These are phyloP conservation scores for Arxiozyma heterogenica DNA, from an alignment of 1,139 yeast species.

Conservation along the genomic window DNA sequence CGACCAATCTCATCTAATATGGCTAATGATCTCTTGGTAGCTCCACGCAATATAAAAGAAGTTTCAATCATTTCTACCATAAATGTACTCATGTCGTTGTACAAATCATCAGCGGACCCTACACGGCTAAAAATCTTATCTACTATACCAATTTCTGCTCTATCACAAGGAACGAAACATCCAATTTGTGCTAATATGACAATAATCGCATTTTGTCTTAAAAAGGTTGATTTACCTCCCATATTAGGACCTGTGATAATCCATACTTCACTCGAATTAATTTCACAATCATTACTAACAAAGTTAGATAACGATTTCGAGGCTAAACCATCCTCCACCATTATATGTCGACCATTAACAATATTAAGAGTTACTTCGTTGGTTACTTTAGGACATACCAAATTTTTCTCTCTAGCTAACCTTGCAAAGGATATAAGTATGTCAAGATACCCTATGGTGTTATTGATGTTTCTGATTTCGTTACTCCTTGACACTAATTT, in stretches of 20 bases:
- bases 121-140: constrained; percentile 82
- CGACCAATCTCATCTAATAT: constrained; percentile 94
- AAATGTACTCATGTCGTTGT: constrained; percentile 79
- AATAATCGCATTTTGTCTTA: constrained; percentile 80
- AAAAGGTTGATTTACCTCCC: constrained; percentile 93
- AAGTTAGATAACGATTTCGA: constrained; percentile 38
- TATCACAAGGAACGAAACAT: constrained; percentile 71
- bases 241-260: constrained; percentile 91
- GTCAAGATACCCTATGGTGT: constrained; percentile 58
- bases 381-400: constrained; percentile 59
- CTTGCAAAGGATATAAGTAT: constrained; percentile 63
- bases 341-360: constrained; percentile 68
- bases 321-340: constrained; percentile 69
- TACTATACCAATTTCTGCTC: constrained; percentile 67
- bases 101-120: constrained; percentile 88
- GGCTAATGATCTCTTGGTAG: constrained; percentile 71
- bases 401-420: constrained; percentile 53
- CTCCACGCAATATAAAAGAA: constrained; percentile 63
- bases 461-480: constrained; percentile 27
- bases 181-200: constrained; percentile 86
- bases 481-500: constrained; percentile 27
- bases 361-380: constrained; percentile 40
- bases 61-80: constrained; percentile 99
- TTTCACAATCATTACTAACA: constrained; percentile 53
- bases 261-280: constrained; percentile 43